Evolutionary conservation across 164 flowering plant species (phyloP), one percentile per base, ranked within the genome.

Genomic region (Paratinospora sagittata): DNA sequence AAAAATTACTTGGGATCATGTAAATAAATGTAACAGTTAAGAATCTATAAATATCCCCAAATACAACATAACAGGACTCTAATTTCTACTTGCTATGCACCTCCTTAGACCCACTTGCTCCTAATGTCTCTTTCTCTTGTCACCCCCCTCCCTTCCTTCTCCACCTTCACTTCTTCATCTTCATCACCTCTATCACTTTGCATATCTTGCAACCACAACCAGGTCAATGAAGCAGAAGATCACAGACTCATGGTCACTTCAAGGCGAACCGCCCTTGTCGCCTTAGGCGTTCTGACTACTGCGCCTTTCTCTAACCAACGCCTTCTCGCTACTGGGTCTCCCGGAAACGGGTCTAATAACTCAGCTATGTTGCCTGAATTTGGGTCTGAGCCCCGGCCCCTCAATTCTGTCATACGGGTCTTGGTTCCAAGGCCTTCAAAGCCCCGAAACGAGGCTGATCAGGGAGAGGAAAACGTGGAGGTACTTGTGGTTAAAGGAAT

Each of bases 341-440:
- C 39, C 39, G 8, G 3, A 3, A 36, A 36, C 39, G 8, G 6
- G 8, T 36, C 71, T 49, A 30, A 49, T 24, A 55, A 52, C 19
- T 19, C 67, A 6, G 10, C 43, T 8, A n/a, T n/a, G n/a, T 17
- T 62, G 8, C 16, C 63, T 3, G 74, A 72, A 34, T 47, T 65
- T 19, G 74, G 74, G 24, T 52, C 63, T 1, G 12, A 65, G 33
- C 68, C 68, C 2, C 26, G 63, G 8, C 43, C 12, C 19, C 74
- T 72, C 19, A 30, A 49, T 7, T 45, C 62, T 8, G 57, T 45
- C 8, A 49, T 72, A 2, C 39, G 74, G 49, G 62, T 36, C 57
- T 30, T 64, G 26, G 68, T 72, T 14, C 68, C 68, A 39, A 72
- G 67, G 52, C 74, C 74, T n/a, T 52, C 52, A 34, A 61, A 23